Base-by-base conservation (phyloP, 306 rosid genomes). In the Cicer cuneatum region DNA sequence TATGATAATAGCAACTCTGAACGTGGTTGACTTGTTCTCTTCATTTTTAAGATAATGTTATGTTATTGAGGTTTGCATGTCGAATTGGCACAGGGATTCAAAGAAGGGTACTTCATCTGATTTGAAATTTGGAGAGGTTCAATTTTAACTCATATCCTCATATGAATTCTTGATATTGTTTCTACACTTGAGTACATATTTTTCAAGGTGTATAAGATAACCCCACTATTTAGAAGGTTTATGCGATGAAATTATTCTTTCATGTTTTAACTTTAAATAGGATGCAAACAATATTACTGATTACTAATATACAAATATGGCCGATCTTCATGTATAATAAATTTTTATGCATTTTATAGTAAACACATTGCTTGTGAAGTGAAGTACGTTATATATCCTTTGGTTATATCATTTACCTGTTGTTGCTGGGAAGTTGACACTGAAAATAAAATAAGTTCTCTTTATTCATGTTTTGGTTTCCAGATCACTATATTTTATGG, bases 61-160 rank as follows among this genome's bases (percentile, higher is more conserved):
- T 61, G 52, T 43, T 56, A 75, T 45, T 62, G 68, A 40, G 59
- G 62, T 75, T 81, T 81, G 37, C 85, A 64, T 82, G 53, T 75
- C 73, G 9, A 76, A 78, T 67, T 89, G 88, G 75, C 62, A 12
- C 92, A 94, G 99, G 97, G 99, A 92, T 84, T 79, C 93, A 40
- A 87, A 67, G 76, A 69, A 87, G 45, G 90, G 90, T 45, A 60
- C 90, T 65, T 83, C 89, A 52, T 82, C 96, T 35, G 99, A 92
- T 71, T 77, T 87, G 14, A 94, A 90, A 78, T 94, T 94, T 80
- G 99, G 99, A 85, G 99, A 94, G 99, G 99, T 94, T 72, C 66
- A 49, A 46, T 80, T 66, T 79, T 77, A 74, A 72, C 24, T 73
- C 83, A 42, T 74, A 48, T 72, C 56, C 78, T 72, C 16, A 18